These are phyloP conservation scores for Brassica balearica DNA, from an alignment of 441 rosid genomes.

Conservation along the genomic window DNA sequence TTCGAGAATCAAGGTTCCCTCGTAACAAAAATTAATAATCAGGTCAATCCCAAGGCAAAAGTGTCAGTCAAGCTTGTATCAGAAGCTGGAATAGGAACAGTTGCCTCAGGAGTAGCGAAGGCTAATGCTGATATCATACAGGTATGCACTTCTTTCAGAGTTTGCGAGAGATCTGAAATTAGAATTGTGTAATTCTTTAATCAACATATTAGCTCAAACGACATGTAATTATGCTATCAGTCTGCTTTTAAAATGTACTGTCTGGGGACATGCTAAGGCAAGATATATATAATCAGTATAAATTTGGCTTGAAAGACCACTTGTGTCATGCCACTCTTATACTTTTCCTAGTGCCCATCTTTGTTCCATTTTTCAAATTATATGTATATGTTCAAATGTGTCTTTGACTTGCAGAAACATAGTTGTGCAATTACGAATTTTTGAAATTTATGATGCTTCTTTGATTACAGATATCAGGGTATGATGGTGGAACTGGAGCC, in stretches of 20 bases:
- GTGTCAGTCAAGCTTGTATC: constrained; percentile 98
- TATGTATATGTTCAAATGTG: constrained; percentile 19
- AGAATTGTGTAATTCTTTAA: constrained; percentile 9
- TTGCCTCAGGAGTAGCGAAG: constrained; percentile 99
- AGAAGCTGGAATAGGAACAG: constrained; percentile 99
- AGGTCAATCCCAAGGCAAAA: constrained; percentile 98
- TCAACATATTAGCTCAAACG: constrained; percentile 11
- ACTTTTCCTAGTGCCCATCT: constrained; percentile 11
- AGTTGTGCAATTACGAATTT: constrained; percentile 18
- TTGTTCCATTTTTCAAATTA: background rate
- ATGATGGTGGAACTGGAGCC: constrained; percentile 99
- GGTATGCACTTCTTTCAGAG: constrained; percentile 50
- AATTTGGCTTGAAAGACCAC: constrained; percentile 12
- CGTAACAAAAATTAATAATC: constrained; percentile 39
- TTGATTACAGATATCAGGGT: constrained; percentile 87
- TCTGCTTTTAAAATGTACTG: constrained; percentile 13
- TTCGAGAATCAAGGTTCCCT: constrained; percentile 22
- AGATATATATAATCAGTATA: background rate
- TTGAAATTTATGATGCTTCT: constrained; percentile 26
- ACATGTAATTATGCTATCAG: constrained; percentile 24
- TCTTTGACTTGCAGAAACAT: constrained; percentile 18
- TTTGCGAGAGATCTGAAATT: constrained; percentile 4
- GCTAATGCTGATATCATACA: constrained; percentile 98
- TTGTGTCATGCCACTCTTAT: constrained; percentile 5
- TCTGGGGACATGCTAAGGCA: constrained; percentile 6